These are phyloP conservation scores for Linnemannia exigua DNA, from an alignment of 192 early-diverging fungal species.

Conservation along the genomic window DNA sequence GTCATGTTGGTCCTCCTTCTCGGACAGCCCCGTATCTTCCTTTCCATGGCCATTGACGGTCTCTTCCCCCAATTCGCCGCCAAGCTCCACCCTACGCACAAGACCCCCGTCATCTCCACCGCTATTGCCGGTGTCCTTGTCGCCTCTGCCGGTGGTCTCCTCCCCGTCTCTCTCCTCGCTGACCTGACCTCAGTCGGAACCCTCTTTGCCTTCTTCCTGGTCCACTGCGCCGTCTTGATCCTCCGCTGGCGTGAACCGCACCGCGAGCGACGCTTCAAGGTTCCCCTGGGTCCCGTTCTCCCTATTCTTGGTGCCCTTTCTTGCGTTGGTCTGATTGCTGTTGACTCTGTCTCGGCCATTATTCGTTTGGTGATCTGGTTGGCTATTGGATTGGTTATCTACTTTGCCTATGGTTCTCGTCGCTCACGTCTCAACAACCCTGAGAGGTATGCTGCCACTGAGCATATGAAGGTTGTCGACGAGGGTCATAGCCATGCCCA, in stretches of 20 bases:
- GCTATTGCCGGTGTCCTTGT: constrained; percentile 74
- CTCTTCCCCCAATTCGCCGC: constrained; percentile 81
- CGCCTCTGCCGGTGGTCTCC: constrained; percentile 76
- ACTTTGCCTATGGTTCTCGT: constrained; percentile 72
- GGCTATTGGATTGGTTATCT: constrained; percentile 81
- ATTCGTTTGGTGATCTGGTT: constrained; percentile 86
- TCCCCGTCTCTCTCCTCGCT: constrained; percentile 88
- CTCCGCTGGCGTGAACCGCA: constrained; percentile 81
- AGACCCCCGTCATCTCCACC: constrained; percentile 84
- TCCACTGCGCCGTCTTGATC: constrained; percentile 79
- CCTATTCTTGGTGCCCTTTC: constrained; percentile 72
- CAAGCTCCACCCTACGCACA: constrained; percentile 76
- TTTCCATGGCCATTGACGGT: constrained; percentile 94
- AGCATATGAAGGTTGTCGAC: constrained; percentile 28
- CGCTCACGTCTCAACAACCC: constrained; percentile 72
- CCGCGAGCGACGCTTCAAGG: constrained; percentile 74
- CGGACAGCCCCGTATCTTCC: constrained; percentile 91
- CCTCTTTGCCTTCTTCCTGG: constrained; percentile 88
- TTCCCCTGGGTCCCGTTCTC: constrained; percentile 77
- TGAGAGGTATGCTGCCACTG: constrained; percentile 24
- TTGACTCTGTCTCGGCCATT: constrained; percentile 75
- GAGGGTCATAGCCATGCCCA: constrained; percentile 6
- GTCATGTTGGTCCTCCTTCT: constrained; percentile 84
- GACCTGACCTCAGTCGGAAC: constrained; percentile 93
- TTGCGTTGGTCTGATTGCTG: constrained; percentile 74